Evolutionary conservation across 768 basidiomycete species (phyloP), one percentile per base, ranked within the genome.

Genomic region (Clavaria fumosa): DNA sequence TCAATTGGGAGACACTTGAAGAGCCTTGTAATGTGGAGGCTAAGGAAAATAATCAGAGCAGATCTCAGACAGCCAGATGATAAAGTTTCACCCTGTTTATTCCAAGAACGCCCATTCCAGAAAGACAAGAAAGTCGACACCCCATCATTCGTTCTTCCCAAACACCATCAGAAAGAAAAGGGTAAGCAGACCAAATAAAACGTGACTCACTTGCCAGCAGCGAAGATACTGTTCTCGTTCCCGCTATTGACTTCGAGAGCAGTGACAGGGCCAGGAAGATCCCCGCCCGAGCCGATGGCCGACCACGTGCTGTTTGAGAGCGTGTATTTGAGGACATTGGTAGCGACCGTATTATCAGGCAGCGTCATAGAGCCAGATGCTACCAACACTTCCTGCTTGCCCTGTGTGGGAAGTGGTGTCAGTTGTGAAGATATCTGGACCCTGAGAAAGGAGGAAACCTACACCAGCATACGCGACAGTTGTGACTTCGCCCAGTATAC

Each of bases 201-300:
- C 31, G 27, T n/a, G 6, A 57, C 76, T 52, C 43, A 88, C 78
- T 69, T 72, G 47, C 93, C 93, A 23, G 90, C 86, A 33, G 80
- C 85, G 49, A 90, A 99, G 39, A 97, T 69, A 49, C 83, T 93
- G 47, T 73, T 82, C 1, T 59, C 53, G 51, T 95, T 88, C 15
- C 70, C 69, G 44, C 76, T 63, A 54, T 97, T 85, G 28, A 89
- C 79, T 37, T 80, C 79, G 36, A 96, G 53, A 7, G 93, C 90
- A 3, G 88, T 82, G 2, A 89, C 81, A 2, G 90, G 89, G 3
- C 93, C 93, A 31, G 90, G 86, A 17, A 96, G 63, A 33, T 71
- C 64, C 9, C 55, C 53, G 9, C 69, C 55, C 31, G 60, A 51
- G 7, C 83, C 86, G 19, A 90, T 51, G 1, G 76, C 52, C 5